A percentile compares a stretch with the other conserved stretches of the same genome.
Evolutionary conservation across 768 basidiomycete genomes (phyloP).

Genomic region (Sistotremastrum niveocremeum): DNA sequence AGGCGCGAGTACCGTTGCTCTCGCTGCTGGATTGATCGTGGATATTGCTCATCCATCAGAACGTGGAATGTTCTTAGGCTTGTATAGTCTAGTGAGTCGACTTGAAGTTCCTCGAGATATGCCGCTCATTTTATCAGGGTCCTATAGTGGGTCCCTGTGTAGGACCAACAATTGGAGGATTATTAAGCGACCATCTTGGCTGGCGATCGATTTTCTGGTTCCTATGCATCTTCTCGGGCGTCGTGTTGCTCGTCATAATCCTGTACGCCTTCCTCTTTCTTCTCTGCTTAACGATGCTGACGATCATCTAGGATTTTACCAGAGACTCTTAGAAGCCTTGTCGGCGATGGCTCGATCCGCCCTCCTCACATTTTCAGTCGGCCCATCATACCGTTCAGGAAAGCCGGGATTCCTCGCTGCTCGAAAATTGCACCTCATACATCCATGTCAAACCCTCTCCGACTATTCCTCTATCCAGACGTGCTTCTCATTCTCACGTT

Average conservation of each 20-base stretch:
- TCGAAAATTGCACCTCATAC: slow-evolving; percentile 13
- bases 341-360: slow-evolving; percentile 31
- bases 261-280: slow-evolving; percentile 22
- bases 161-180: slow-evolving; percentile 40
- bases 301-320: slow-evolving; percentile 22
- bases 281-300: too few relatives aligned
- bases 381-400: slow-evolving; percentile 17
- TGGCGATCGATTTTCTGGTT: slow-evolving; percentile 65
- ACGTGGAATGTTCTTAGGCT: slow-evolving; percentile 59
- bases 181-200: slow-evolving; percentile 41
- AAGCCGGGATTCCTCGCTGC: too few relatives aligned
- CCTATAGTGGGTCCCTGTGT: slow-evolving; percentile 17
- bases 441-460: slow-evolving; percentile 39
- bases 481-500: slow-evolving; percentile 39
- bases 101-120: slow-evolving; percentile 21
- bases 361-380: slow-evolving; percentile 15
- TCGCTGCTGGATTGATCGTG: slow-evolving; percentile 69
- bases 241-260: slow-evolving; percentile 33
- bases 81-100: slow-evolving; percentile 31
- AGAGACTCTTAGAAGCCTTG: slow-evolving; percentile 27
- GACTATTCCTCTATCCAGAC: slow-evolving; percentile 40
- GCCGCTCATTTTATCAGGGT: background rate
- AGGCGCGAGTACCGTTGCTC: slow-evolving; percentile 64
- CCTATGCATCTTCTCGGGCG: slow-evolving; percentile 32
- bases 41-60: slow-evolving; percentile 66